These are phyloP conservation scores for Pseudogymnoascus sp. DNA, from an alignment of 2,329 filamentous ascomycete genomes.

Conservation along the genomic window DNA sequence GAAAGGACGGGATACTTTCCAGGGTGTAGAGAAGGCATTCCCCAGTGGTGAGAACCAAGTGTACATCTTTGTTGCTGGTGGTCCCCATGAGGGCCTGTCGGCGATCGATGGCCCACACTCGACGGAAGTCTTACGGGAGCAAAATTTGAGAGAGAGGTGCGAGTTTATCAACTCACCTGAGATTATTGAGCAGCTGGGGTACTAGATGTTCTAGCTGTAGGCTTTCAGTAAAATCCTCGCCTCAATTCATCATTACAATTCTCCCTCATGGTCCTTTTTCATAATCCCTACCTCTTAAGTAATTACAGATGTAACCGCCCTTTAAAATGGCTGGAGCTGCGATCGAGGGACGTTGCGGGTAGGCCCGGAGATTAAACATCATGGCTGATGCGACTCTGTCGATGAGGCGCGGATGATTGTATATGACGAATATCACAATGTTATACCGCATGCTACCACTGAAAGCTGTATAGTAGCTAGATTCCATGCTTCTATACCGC, in stretches of 20 bases:
- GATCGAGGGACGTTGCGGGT: no score
- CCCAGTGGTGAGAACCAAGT: slow-evolving; percentile 18
- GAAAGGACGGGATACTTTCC: slow-evolving; percentile 31
- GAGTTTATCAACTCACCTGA: slow-evolving; percentile 31
- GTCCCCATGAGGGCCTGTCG: slow-evolving; percentile 35
- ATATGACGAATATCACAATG: neutral
- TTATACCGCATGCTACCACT: neutral
- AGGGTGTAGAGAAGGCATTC: slow-evolving; percentile 35
- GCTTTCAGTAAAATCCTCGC: no score
- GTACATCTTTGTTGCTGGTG: slow-evolving; percentile 37
- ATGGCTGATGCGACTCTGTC: neutral
- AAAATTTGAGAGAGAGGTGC: slow-evolving; percentile 40
- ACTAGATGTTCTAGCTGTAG: no score
- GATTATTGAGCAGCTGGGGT: slow-evolving; percentile 32
- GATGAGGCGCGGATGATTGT: neutral
- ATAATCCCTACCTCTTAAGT: no score
- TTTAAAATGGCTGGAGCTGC: no score
- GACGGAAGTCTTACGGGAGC: slow-evolving; percentile 21
- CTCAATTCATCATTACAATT: no score
- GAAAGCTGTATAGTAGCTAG: neutral
- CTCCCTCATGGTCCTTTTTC: no score
- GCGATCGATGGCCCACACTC: slow-evolving; percentile 29
- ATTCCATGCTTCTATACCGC: neutral
- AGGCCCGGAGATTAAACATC: no score
- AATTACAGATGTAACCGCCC: no score